Evolutionary conservation across 2,329 filamentous ascomycete genomes (phyloP), one percentile per base, ranked within the genome.

Genomic region (Aspergillus sclerotialis): DNA sequence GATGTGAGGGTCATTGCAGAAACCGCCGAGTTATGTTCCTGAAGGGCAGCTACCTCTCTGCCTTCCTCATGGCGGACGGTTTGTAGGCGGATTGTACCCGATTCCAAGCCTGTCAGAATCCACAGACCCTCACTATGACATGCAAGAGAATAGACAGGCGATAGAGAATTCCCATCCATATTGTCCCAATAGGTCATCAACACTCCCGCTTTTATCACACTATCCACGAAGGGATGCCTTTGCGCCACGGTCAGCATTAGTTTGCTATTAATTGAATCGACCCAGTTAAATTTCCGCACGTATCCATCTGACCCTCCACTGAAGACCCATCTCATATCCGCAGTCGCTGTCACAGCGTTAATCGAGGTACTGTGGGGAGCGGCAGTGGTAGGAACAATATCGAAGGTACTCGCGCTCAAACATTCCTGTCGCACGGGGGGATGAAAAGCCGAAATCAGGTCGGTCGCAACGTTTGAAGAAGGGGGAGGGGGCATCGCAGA

Each of bases 111-210:
- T 0, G 88, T 92, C 0, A 98, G 71, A 7, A 96, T 67, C 92
- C 92, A 98, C 2, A 96, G 67, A 0, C 85, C 88, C 50, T 92
- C 78, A 28, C 86, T 87, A 42, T 98, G 87, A 4, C 93, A 82
- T 1, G 92, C 92, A 16, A 98, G 69, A 5, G 89, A 94, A 60
- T 98, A 98, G 0, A 98, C 90, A 0, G 92, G 88, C 7, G 87
- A 94, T n/a, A 90, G 63, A 4, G 62, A 56, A 29, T 65, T 63
- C 2, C 78, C 76, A 55, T 98, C 90, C 58, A 95, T 89, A 52
- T 96, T 98, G 60, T 95, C 92, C 92, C 92, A 98, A 60, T 98
- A 98, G 33, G 85, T 94, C 75, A 95, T 81, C 32, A 96, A 67
- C 5, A 94, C 85, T 1, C 89, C 92, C 2, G 90, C 89, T 62